Evolutionary conservation across 176 grass and related monocot species (phyloP), one percentile per base, ranked within the genome.

Genomic region (Phoenix roebelenii): DNA sequence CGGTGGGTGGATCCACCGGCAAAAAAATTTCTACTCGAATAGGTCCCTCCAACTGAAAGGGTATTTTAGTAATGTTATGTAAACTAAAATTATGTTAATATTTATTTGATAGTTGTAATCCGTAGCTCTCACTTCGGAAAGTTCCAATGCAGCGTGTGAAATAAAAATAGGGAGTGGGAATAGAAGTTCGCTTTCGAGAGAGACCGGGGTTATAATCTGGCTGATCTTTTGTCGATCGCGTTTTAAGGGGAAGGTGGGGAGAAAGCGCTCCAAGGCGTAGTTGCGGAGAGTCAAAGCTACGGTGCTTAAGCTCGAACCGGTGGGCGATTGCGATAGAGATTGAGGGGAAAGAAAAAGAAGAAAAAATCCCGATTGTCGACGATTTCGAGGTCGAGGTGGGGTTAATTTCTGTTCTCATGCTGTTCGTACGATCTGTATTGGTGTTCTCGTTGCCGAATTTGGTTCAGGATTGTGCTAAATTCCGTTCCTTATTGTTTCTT

Each of bases 281-380:
- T 68, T 68, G 65, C 52, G n/a, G 65, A 55, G 65, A 44, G 50
- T 68, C 65, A 68, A 68, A 68, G 65, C 51, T 52, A 56, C n/a
- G 51, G n/a, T 35, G 25, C 5, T 68, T 0, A 3, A 16, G 65
- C 32, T 68, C 52, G 65, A 68, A 22, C 29, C 64, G 25, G 22
- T 54, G 23, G 16, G 17, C 17, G 50, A 5, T 23, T 7, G 17
- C 17, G 50, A 5, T 23, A 16, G 28, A 15, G 5, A 66, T 22
- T 17, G 23, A 5, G 22, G 5, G 35, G 10, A 44, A 14, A 44
- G 2, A 12, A 44, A 12, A 44, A 0, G 35, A 44, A 44, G 12
- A 52, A 32, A 54, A 19, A 16, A 7, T 16, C 52, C 18, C 50
- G 26, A 23, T 32, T 56, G 17, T 68, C 52, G 18, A 22, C 18